Conservation (phyloP, 1,284 basidiomycete species). For the Microbotryum scabiosae region DNA sequence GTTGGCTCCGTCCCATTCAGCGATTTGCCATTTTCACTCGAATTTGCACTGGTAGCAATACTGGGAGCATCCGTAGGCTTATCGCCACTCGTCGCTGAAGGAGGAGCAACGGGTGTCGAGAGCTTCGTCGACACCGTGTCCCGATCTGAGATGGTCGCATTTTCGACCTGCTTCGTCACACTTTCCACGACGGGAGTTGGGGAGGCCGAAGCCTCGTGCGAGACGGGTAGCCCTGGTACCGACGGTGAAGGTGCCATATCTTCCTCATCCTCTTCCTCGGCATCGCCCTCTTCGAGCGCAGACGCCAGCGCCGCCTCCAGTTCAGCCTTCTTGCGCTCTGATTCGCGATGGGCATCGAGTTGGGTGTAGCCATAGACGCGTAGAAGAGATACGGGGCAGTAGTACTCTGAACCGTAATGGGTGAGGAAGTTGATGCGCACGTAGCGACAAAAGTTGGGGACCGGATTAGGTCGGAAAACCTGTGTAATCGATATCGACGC, state of each 20-base stretch:
- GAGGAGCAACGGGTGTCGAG: too few species aligned
- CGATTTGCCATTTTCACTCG: too few species aligned
- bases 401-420: slow-evolving; percentile 91
- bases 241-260: slow-evolving; percentile 40
- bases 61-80: too few species aligned
- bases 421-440: slow-evolving; percentile 90
- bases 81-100: too few species aligned
- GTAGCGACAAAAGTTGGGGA: slow-evolving; percentile 77
- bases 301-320: slow-evolving; percentile 26
- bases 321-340: slow-evolving; percentile 43
- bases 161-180: not conserved
- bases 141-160: too few species aligned
- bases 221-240: too few species aligned
- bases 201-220: too few species aligned
- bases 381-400: slow-evolving; percentile 86
- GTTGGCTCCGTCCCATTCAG: too few species aligned
- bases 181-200: not conserved
- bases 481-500: slow-evolving; percentile 34
- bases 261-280: slow-evolving; percentile 41
- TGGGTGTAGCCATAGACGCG: slow-evolving; percentile 94
- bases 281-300: slow-evolving; percentile 30
- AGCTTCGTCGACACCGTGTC: too few species aligned
- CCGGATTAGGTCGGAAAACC: slow-evolving; percentile 65
- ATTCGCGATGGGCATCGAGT: slow-evolving; percentile 91
- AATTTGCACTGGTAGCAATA: too few species aligned